Conservation (phyloP, 169 alveolate species). For the Cryptosporidium sp. region DNA sequence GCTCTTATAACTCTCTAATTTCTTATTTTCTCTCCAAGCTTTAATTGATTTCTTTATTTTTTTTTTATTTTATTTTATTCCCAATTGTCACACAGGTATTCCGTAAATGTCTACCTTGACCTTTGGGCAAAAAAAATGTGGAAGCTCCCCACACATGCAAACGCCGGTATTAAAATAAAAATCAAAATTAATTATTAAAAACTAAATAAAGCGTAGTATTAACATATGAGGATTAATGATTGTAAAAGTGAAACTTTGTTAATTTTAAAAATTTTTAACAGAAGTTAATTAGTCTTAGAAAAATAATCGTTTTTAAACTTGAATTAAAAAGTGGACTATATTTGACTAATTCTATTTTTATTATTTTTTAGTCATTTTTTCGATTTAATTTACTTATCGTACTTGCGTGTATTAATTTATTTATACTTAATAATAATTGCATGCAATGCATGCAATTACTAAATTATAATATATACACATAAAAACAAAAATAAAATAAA, state of each 20-base stretch:
- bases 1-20: neutral
- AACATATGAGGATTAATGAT: neutral
- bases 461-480: neutral
- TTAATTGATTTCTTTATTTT: neutral
- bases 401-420: constrained; percentile 5
- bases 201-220: neutral
- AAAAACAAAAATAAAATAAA: neutral
- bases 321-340: neutral
- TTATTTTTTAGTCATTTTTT: neutral
- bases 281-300: too few relatives aligned
- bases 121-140: neutral
- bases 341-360: neutral
- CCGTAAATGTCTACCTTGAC: constrained; percentile 71
- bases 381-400: neutral
- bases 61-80: neutral
- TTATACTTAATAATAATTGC: neutral
- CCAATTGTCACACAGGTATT: constrained; percentile 32
- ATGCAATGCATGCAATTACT: neutral
- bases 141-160: constrained; percentile 25
- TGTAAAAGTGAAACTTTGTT: neutral
- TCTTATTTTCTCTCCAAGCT: neutral
- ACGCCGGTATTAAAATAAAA: neutral
- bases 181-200: neutral
- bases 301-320: neutral
- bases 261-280: too few relatives aligned